Base-by-base conservation (phyloP, 768 basidiomycete genomes). In the Trametes elegans region DNA sequence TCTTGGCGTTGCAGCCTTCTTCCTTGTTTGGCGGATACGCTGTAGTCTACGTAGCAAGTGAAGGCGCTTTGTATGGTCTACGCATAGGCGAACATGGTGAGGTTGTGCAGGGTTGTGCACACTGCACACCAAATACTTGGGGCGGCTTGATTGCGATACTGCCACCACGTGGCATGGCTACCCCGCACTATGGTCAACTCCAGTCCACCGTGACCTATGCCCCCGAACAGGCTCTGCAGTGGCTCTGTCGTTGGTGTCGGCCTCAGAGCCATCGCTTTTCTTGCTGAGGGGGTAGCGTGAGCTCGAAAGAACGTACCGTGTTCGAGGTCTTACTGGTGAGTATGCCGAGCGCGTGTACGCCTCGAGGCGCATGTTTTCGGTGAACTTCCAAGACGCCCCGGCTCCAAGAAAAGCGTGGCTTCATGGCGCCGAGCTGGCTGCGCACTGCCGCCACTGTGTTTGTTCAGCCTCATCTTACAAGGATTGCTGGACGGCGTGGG, bases 341-440 rank as follows among this genome's bases (percentile, higher is more conserved):
- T 44, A 6, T 11, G 42, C 27, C 16, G 16, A 23, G 24, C 5
- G 31, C 50, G 50, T 40, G 49, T 28, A n/a, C 8, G 29, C 42
- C 50, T 52, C 50, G 50, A 52, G 50, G 50, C 50, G 41, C 28
- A 42, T 29, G 18, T 29, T 29, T 50, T 38, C 18, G 39, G 35
- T 21, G 28, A 2, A 11, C 23, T 5, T n/a, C 31, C 32, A 5
- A 48, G 16, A 9, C 4, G 13, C n/a, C n/a, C n/a, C n/a, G 11
- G 9, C 49, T 51, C 49, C 49, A 51, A 51, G 40, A 51, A 41
- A 32, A 24, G 40, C 36, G 31, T 32, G 40, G 41, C 31, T 52
- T 44, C 41, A 32, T 52, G 50, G 50, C 50, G 42, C 50, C 34
- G 28, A 44, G 40, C 18, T 42, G 41, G n/a, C 50, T 52, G 50